Percentiles rank a stretch among this genome's conserved stretches.
Conservation (phyloP, 352 stramenopile species). For the Phytophthora sp. region DNA sequence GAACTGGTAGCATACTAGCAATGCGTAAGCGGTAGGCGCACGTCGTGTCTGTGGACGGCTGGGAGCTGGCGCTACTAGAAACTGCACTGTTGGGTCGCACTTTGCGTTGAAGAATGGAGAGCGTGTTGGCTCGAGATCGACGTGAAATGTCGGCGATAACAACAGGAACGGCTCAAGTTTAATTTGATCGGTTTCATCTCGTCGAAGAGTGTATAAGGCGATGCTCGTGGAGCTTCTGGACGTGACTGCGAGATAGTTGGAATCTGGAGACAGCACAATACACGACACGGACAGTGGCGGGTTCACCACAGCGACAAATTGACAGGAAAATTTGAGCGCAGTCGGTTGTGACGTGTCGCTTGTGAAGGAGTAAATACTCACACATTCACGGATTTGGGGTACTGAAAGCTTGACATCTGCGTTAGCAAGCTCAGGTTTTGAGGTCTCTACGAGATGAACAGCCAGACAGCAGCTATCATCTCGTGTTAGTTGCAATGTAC, state of each 20-base stretch:
- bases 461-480: conserved; percentile 19
- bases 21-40: conserved; percentile 32
- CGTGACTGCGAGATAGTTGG: conserved; percentile 29
- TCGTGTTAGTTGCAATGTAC: conserved; percentile 21
- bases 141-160: conserved; percentile 17
- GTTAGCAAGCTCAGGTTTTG: background rate
- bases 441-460: conserved; percentile 27
- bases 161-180: background rate
- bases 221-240: conserved; percentile 10
- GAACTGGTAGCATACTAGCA: conserved; percentile 40
- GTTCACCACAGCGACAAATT: conserved; percentile 16
- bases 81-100: conserved; percentile 21
- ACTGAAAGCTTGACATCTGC: background rate
- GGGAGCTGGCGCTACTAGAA: conserved; percentile 28
- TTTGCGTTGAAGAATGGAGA: conserved; percentile 9
- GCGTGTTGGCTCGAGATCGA: conserved; percentile 20
- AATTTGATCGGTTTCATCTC: conserved; percentile 1
- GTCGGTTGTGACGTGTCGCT: background rate
- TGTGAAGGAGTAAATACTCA: conserved; percentile 30
- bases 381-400: conserved; percentile 15
- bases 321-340: conserved; percentile 12
- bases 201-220: conserved; percentile 13
- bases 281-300: conserved; percentile 1
- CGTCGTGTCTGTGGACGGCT: background rate
- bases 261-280: conserved; percentile 39